Evolutionary conservation across 2,329 filamentous ascomycete genomes (phyloP), one percentile per base, ranked within the genome.

Genomic region (Ophiocordyceps polyrhachis-furcata): DNA sequence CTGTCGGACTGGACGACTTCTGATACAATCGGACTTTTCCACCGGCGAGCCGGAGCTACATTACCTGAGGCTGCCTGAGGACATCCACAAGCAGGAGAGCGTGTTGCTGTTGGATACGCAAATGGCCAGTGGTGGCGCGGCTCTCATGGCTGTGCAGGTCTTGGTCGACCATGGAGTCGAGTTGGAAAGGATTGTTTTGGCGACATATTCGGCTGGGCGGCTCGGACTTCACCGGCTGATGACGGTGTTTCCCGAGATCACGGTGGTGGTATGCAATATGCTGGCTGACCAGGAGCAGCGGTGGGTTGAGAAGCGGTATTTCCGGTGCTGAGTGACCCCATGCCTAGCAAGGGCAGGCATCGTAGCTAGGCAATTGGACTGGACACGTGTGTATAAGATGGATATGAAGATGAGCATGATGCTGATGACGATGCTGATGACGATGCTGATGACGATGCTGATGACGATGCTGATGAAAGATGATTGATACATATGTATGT

Each of bases 141-240:
- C 76, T 1, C 66, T 98, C 47, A 98, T 98, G 91, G 87, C 91
- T 1, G 88, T 96, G 40, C 83, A 91, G 56, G 85, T 96, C n/a
- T 67, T 98, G 44, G 78, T 94, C 15, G 91, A 98, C 59, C 88
- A 96, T 56, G 91, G 91, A 12, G 88, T 96, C 7, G 66, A 76
- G 6, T 80, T 91, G 57, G 75, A 85, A 41, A 80, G 73, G 51
- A 94, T 98, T 51, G 84, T 95, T 31, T 81, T 96, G 58, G 88
- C 93, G 37, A 94, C 89, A 4, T 95, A 93, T 58, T 82, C 86
- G 51, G 89, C 88, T 4, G 89, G 89, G 9, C 79, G 79, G 51
- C 76, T 84, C 53, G 91, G 88, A 1, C 60, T 96, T 49, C 86
- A 91, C 56, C 73, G 91, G 50, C 65, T 98, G 54, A 83, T 85